phyloP scores from a whole-genome alignment of 768 basidiomycete species.

The Kwoniella mangroviensis region DNA sequence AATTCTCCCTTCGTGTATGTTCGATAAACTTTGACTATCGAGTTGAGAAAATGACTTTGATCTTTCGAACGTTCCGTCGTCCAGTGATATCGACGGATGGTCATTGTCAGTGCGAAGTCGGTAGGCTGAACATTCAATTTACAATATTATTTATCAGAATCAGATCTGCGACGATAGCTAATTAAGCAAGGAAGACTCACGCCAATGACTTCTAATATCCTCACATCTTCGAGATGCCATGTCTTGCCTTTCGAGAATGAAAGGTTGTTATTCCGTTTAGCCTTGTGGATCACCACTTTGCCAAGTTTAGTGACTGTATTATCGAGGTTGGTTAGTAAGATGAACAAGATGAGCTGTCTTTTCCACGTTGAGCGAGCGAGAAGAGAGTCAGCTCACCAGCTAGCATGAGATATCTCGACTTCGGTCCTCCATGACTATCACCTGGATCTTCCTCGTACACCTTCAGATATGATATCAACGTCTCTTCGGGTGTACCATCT shows the following conservation, averaged over 20 bases:
- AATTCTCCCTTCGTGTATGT: conserved; percentile 52
- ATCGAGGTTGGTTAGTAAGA: not conserved
- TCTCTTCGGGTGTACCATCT: conserved; percentile 70
- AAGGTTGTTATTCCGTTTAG: conserved; percentile 91
- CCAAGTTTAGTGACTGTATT: conserved; percentile 50
- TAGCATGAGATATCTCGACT: conserved; percentile 87
- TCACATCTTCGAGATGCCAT: conserved; percentile 83
- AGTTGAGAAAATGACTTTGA: conserved; percentile 72
- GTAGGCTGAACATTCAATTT: conserved; percentile 28
- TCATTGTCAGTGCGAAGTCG: conserved; percentile 77
- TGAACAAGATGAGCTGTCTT: not conserved
- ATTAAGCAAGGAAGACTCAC: conserved; percentile 60
- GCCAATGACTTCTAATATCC: conserved; percentile 73
- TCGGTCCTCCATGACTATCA: conserved; percentile 64
- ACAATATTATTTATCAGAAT: not conserved
- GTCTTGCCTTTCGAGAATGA: conserved; percentile 97
- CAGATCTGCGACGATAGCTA: not conserved
- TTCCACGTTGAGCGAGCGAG: not conserved
- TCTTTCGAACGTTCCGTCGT: conserved; percentile 76
- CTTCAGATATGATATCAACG: conserved; percentile 85
- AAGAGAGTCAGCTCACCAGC: conserved; percentile 69
- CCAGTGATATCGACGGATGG: conserved; percentile 84
- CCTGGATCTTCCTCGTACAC: conserved; percentile 87
- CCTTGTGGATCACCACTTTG: conserved; percentile 76
- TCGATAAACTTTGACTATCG: conserved; percentile 64